Percentiles rank a stretch among this genome's conserved stretches.
phyloP scores from a whole-genome alignment of 2,329 filamentous ascomycete genomes.

The Ophiobolus disseminans region DNA sequence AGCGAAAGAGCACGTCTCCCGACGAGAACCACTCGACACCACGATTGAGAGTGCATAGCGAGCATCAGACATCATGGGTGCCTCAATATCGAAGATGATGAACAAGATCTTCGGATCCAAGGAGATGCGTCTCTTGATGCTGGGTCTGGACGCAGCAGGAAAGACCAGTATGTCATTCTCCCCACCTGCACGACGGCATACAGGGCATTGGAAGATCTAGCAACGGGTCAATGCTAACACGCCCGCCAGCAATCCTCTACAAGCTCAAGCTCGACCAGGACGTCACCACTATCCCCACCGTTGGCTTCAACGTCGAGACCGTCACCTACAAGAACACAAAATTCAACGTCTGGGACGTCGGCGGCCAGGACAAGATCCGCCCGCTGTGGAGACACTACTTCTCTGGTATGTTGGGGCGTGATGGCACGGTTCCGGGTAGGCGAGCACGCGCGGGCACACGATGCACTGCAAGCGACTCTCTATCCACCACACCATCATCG shows the following conservation, averaged over 20 bases:
- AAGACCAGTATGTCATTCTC: conserved; percentile 73
- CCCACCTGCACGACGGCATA: not conserved
- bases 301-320: conserved; percentile 99
- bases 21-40: not conserved
- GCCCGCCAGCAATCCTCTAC: conserved; percentile 79
- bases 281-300: conserved; percentile 98
- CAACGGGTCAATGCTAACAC: conserved; percentile 19
- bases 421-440: conserved; percentile 41
- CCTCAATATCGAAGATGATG: conserved; percentile 91
- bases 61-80: conserved; percentile 75
- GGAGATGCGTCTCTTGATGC: conserved; percentile 98
- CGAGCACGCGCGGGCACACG: conserved; percentile 24
- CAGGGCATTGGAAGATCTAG: not conserved
- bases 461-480: conserved; percentile 21
- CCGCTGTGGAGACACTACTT: conserved; percentile 99
- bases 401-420: conserved; percentile 66
- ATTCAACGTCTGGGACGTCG: conserved; percentile 99
- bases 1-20: not conserved
- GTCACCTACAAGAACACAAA: conserved; percentile 99
- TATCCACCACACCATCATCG: conserved; percentile 2
- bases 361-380: conserved; percentile 99
- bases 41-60: conserved; percentile 3
- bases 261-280: conserved; percentile 99
- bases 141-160: conserved; percentile 94
- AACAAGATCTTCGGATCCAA: conserved; percentile 99